These are phyloP conservation scores for Suhomyces chickasaworum DNA, from an alignment of 1,139 yeast genomes.

Conservation along the genomic window DNA sequence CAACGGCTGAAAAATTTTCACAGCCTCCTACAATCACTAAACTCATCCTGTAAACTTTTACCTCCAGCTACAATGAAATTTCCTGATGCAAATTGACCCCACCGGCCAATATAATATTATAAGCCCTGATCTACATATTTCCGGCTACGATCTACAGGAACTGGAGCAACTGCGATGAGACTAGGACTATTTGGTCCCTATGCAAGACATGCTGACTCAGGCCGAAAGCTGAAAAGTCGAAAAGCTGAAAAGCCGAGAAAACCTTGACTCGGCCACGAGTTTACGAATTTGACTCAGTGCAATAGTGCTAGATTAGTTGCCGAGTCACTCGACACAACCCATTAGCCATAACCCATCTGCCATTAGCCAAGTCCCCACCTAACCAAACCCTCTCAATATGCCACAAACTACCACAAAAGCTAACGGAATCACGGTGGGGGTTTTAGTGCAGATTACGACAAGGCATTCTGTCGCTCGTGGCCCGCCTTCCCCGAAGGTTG, in stretches of 20 bases:
- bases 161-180: background rate
- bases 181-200: background rate
- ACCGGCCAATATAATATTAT: background rate
- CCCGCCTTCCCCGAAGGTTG: background rate
- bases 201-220: background rate
- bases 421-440: background rate
- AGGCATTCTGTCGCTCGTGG: background rate
- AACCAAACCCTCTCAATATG: too few species aligned
- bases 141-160: background rate
- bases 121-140: background rate
- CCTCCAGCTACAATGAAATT: too few species aligned
- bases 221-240: too few species aligned
- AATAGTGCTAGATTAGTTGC: too few species aligned
- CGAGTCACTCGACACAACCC: too few species aligned
- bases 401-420: background rate
- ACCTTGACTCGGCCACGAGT: too few species aligned
- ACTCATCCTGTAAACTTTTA: too few species aligned
- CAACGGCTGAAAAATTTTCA: constrained; percentile 2
- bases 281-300: too few species aligned
- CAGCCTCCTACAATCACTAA: background rate
- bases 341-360: too few species aligned
- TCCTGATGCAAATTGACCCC: background rate
- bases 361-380: too few species aligned
- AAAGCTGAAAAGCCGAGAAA: too few species aligned
- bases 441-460: background rate